A percentile compares a stretch with the other conserved stretches of the same genome.
phyloP scores from a whole-genome alignment of 805 yeast genomes.

The Kazachstania taianensis region DNA sequence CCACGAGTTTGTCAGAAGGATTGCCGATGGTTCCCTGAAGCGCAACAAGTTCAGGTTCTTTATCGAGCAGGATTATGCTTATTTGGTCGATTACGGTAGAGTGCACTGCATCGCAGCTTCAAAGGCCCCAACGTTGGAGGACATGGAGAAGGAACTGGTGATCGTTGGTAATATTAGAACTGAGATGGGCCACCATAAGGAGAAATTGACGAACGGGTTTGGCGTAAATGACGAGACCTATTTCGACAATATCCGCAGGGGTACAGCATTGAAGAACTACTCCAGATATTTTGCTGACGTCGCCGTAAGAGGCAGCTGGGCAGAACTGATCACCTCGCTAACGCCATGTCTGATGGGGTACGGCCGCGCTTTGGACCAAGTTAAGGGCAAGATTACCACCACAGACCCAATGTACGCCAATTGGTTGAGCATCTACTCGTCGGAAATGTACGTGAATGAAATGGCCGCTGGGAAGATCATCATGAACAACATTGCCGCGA shows the following conservation, averaged over 20 bases:
- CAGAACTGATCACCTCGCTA: conserved; percentile 56
- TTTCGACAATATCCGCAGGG: conserved; percentile 38
- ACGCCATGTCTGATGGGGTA: conserved; percentile 74
- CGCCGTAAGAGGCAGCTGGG: conserved; percentile 46
- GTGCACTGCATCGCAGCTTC: conserved; percentile 56
- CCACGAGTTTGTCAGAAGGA: conserved; percentile 49
- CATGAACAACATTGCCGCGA: conserved; percentile 36
- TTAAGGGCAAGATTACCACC: conserved; percentile 28
- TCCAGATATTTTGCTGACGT: conserved; percentile 48
- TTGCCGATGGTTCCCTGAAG: conserved; percentile 45
- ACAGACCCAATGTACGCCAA: conserved; percentile 24
- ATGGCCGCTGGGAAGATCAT: conserved; percentile 40
- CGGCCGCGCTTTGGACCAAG: conserved; percentile 40
- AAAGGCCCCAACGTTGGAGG: conserved; percentile 45
- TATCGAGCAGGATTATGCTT: conserved; percentile 52
- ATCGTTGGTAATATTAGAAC: conserved; percentile 41
- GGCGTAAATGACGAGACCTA: conserved; percentile 34
- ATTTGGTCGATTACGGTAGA: conserved; percentile 56
- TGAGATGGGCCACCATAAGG: conserved; percentile 49
- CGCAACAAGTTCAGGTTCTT: conserved; percentile 43
- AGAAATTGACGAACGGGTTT: conserved; percentile 35
- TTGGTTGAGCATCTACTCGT: conserved; percentile 57
- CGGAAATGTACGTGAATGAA: conserved; percentile 49
- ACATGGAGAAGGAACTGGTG: conserved; percentile 39
- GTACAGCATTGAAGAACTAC: conserved; percentile 50